Conservation (phyloP, 75 land plant species). For the Pseudotsuga menziesii region DNA sequence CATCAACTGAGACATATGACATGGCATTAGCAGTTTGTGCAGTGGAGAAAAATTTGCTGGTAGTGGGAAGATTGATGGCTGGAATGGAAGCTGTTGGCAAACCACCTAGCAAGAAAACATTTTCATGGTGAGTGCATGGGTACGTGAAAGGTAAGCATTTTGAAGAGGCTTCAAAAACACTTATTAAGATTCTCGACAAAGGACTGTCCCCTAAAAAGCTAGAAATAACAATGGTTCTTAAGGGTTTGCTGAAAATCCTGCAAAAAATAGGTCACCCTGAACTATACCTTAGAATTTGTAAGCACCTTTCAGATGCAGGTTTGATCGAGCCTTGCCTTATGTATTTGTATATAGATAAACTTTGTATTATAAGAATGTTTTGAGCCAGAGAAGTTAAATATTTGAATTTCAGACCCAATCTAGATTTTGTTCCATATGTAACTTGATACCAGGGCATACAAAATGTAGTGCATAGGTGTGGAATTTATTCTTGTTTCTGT, state of each 20-base stretch:
- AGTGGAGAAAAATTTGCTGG: slow-evolving; percentile 55
- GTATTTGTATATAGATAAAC: slow-evolving; percentile 66
- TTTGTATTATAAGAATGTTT: slow-evolving; percentile 72
- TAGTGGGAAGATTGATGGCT: slow-evolving; percentile 57
- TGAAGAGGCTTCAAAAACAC: slow-evolving; percentile 54
- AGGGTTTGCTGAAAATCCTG: slow-evolving; percentile 50
- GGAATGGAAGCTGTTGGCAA: slow-evolving; percentile 46
- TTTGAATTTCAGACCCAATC: not conserved
- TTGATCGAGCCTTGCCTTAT: slow-evolving; percentile 71
- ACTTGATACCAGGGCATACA: not conserved
- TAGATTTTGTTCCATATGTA: not conserved
- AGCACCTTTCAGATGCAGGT: slow-evolving; percentile 55
- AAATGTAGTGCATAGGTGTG: slow-evolving; percentile 1
- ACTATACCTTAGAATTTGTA: slow-evolving; percentile 63
- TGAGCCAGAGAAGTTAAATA: slow-evolving; percentile 21
- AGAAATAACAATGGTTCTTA: slow-evolving; percentile 65
- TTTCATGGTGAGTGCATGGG: slow-evolving; percentile 74
- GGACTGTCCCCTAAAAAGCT: slow-evolving; percentile 63
- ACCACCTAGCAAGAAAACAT: slow-evolving; percentile 51
- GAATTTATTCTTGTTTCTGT: not conserved
- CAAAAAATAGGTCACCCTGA: slow-evolving; percentile 33
- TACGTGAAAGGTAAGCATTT: slow-evolving; percentile 76
- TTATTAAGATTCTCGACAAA: slow-evolving; percentile 63
- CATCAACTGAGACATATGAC: slow-evolving; percentile 59
- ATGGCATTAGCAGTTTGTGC: slow-evolving; percentile 88